Base-by-base conservation (phyloP, 2,329 filamentous ascomycete genomes). In the Diplodia corticola region DNA sequence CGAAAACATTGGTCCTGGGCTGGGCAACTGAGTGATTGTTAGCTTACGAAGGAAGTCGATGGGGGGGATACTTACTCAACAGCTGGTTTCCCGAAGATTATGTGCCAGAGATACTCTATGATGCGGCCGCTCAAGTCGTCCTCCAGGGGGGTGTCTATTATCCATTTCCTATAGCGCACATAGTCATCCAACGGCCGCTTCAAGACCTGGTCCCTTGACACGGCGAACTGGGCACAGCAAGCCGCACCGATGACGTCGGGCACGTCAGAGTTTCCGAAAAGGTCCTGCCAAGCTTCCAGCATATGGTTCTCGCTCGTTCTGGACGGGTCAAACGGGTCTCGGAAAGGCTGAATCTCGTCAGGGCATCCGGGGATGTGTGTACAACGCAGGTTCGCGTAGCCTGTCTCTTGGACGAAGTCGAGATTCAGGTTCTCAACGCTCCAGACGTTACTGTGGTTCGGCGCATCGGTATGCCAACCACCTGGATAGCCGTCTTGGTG, bases 211-310 rank as follows among this genome's bases (percentile, higher is more conserved):
- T 64, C 61, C 10, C 64, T 22, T n/a, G 68, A 68, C 2, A 68
- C 69, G 13, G 65, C 68, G 65, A 70, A 70, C 65, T 70, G 69
- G 35, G 69, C 69, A 60, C 69, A 70, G 50, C 69, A 70, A 24
- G 30, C 40, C 5, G 24, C 51, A 26, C 66, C 69, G 37, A 70
- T 60, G 4, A 55, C 66, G 46, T 60, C 37, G 1, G 69, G 69
- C 22, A 69, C 15, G 13, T 59, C 49, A 2, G 30, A 28, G 1
- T 33, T 50, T 3, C 48, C 33, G 26, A 70, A 70, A 1, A 70
- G 53, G 30, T 13, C 30, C 4, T 26, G n/a, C 69, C 69, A 70
- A 12, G 63, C 54, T 5, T 20, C 63, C 15, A 69, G 67, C 54
- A 30, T 59, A 3, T 49, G 5, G 24, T 67, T 64, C 22, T 66